Conservation (phyloP, 164 flowering plant species). For the Umbilicus rupestris region DNA sequence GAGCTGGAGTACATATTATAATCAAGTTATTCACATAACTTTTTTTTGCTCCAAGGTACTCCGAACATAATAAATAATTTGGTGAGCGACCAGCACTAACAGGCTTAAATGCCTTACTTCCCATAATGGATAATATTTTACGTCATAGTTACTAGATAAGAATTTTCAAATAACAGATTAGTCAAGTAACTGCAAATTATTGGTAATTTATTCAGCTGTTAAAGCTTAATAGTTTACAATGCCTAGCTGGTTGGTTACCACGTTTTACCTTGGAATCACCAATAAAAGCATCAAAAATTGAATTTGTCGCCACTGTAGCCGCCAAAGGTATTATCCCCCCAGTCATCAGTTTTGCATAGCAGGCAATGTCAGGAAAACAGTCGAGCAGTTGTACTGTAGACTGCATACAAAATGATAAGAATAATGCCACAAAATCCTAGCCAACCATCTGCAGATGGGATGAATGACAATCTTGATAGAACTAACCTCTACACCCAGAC, state of each 20-base stretch:
- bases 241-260: not conserved
- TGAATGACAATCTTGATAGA: slow-evolving; percentile 8
- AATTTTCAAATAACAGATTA: too few species aligned
- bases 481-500: slow-evolving; percentile 84
- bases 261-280: slow-evolving; percentile 79
- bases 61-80: too few species aligned
- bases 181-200: not conserved
- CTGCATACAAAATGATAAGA: slow-evolving; percentile 25
- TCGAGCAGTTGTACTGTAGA: slow-evolving; percentile 73
- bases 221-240: not conserved
- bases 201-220: not conserved
- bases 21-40: not conserved
- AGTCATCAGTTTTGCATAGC: slow-evolving; percentile 84
- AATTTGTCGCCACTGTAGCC: slow-evolving; percentile 74
- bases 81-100: too few species aligned
- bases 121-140: too few species aligned
- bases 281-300: slow-evolving; percentile 61
- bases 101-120: too few species aligned
- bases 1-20: slow-evolving; percentile 42
- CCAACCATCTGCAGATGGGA: not conserved
- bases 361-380: slow-evolving; percentile 83
- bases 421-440: not conserved
- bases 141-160: too few species aligned
- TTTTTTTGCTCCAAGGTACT: not conserved
- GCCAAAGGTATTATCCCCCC: slow-evolving; percentile 91